Evolutionary conservation across 768 basidiomycete genomes (phyloP), one percentile per base, ranked within the genome.

Genomic region (Coprinopsis sp.): DNA sequence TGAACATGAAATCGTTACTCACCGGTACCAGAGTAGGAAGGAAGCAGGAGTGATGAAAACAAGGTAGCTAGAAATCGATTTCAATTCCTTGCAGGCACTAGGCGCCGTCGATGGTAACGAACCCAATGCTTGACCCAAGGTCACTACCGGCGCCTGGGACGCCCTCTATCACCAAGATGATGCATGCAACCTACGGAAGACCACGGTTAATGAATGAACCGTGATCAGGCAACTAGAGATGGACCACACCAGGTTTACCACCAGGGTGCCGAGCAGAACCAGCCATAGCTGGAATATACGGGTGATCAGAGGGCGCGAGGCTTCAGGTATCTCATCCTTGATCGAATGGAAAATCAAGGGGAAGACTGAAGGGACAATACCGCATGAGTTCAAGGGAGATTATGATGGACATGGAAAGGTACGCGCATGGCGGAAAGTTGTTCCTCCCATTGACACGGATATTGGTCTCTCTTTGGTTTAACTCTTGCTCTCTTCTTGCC

Each of bases 21-120:
- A 87, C 89, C 92, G 81, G 64, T 95, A 99, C 95, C 95, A 97
- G 51, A 93, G 74, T 51, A 97, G 72, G 72, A 99, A 98, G 12
- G 90, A 92, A 28, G 82, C 63, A 29, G 78, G 65, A 10, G 82
- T 66, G 57, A 97, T 96, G 41, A 94, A 68, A 44, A 90, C 72
- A 31, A 92, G 44, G 60, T 94, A 92, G 46, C 90, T 92, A 61
- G 33, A 42, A 38, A 33, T 24, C 57, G 41, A 62, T 56, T 51
- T 50, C 57, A 58, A 44, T 33, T 53, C 37, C 56, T 47, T 55
- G 51, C 44, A 51, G 49, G 44, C 51, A 41, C 39, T 44, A 28
- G 52, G 29, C 39, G 33, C 29, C 56, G 34, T 22, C 33, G n/a
- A 36, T 51, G 45, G 31, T 40, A 50, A 69, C 84, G 57, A 54